Percentiles rank a stretch among this genome's conserved stretches.
Conservation (phyloP, 2,329 filamentous ascomycete species). For the Aspergillus ustus region DNA sequence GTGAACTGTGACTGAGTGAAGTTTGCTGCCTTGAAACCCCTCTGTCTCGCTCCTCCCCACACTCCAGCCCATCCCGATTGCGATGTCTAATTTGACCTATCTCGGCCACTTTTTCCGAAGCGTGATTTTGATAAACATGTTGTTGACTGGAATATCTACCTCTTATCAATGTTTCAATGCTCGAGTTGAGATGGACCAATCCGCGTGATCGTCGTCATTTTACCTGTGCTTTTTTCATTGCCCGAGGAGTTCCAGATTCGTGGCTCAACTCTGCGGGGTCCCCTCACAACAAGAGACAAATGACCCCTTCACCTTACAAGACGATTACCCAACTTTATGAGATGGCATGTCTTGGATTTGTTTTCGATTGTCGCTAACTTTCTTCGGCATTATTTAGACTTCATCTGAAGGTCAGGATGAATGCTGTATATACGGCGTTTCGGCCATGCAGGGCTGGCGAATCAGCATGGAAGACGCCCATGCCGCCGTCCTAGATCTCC, state of each 20-base stretch:
- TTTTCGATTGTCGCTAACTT: conserved; percentile 19
- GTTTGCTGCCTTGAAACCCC: conserved; percentile 19
- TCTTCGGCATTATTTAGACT: conserved; percentile 58
- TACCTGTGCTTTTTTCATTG: conserved; percentile 14
- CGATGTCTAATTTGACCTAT: conserved; percentile 23
- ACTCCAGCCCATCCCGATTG: conserved; percentile 29
- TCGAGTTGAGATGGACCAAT: background rate
- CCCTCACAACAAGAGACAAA: conserved; percentile 8
- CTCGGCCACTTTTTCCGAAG: conserved; percentile 7
- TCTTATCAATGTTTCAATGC: background rate
- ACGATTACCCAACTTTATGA: conserved; percentile 3
- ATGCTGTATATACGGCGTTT: conserved; percentile 88
- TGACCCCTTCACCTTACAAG: background rate
- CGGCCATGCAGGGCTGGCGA: conserved; percentile 99
- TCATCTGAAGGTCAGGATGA: conserved; percentile 93
- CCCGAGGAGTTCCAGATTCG: conserved; percentile 12
- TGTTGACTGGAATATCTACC: conserved; percentile 5
- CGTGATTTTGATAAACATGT: background rate
- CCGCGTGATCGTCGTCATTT: conserved; percentile 15
- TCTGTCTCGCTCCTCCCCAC: conserved; percentile 34
- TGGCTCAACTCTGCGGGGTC: conserved; percentile 17
- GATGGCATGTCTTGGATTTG: background rate
- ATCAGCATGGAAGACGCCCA: conserved; percentile 99
- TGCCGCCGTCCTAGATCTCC: conserved; percentile 84
- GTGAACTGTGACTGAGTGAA: conserved; percentile 32